A percentile compares a stretch with the other conserved stretches of the same genome.
Evolutionary conservation across 2,329 filamentous ascomycete genomes (phyloP).

Genomic region (Apiospora kogelbergensis): DNA sequence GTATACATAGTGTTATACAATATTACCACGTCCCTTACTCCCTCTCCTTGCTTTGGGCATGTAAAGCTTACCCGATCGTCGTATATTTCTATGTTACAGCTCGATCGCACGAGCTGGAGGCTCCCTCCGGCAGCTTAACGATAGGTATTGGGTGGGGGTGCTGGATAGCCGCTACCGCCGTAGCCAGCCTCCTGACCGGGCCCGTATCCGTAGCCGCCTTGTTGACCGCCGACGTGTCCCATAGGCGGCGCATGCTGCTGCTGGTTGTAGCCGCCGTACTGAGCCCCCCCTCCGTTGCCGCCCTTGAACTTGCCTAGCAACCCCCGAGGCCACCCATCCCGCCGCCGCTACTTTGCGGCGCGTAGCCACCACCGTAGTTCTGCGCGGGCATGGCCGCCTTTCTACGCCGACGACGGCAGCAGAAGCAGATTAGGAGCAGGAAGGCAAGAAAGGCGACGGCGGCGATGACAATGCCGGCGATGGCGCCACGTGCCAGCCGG

Average conservation of each 20-base stretch:
- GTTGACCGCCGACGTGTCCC: background rate
- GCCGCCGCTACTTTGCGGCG: background rate
- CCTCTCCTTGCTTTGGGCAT: background rate
- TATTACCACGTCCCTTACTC: background rate
- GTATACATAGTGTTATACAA: background rate
- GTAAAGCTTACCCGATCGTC: background rate
- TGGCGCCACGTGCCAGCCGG: background rate
- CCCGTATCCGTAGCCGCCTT: background rate
- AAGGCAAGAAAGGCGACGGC: background rate
- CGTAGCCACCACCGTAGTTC: background rate
- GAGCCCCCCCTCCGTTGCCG: background rate
- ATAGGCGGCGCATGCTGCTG: background rate
- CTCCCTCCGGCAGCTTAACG: background rate
- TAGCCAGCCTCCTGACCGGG: constrained; percentile 1
- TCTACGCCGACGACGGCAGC: background rate
- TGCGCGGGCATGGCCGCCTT: background rate
- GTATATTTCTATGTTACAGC: background rate
- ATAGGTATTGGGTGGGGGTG: background rate
- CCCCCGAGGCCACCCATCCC: background rate
- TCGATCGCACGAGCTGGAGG: background rate
- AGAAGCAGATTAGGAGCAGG: background rate
- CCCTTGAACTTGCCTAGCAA: background rate
- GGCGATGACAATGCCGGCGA: constrained; percentile 6
- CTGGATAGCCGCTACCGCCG: background rate
- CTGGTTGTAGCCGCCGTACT: background rate